A percentile compares a stretch with the other conserved stretches of the same genome.
phyloP scores from a whole-genome alignment of 2,329 filamentous ascomycete species.

The Penicillium sp. region DNA sequence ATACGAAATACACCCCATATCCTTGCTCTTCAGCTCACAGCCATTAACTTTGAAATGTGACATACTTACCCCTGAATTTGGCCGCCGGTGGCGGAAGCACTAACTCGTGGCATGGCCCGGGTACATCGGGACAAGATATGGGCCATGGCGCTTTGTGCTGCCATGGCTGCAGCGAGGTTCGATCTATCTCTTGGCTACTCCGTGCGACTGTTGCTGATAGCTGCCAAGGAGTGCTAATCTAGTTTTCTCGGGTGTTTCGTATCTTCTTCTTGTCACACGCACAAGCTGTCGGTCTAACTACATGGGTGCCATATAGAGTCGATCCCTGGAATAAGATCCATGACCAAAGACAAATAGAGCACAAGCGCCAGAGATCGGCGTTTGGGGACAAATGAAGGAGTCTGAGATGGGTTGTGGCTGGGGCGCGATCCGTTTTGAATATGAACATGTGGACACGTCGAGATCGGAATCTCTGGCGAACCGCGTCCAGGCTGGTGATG shows the following conservation, averaged over 20 bases:
- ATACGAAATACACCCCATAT: no score
- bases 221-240: no score
- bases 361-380: background rate
- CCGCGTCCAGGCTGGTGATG: background rate
- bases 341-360: background rate
- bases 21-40: background rate
- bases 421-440: background rate
- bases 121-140: constrained; percentile 1
- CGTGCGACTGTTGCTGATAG: no score
- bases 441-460: constrained; percentile 1
- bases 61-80: background rate
- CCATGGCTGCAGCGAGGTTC: background rate
- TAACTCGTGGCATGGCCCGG: constrained; percentile 9
- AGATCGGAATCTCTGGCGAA: background rate
- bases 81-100: constrained; percentile 4
- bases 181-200: constrained; percentile 6
- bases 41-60: background rate
- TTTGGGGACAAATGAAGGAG: background rate
- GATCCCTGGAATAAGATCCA: background rate
- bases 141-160: background rate
- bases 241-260: background rate
- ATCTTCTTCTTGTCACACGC: background rate
- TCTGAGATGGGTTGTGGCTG: background rate
- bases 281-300: background rate
- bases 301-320: background rate